phyloP scores from a whole-genome alignment of 495 filamentous ascomycete species.

The Trichocladium uniseriatum region DNA sequence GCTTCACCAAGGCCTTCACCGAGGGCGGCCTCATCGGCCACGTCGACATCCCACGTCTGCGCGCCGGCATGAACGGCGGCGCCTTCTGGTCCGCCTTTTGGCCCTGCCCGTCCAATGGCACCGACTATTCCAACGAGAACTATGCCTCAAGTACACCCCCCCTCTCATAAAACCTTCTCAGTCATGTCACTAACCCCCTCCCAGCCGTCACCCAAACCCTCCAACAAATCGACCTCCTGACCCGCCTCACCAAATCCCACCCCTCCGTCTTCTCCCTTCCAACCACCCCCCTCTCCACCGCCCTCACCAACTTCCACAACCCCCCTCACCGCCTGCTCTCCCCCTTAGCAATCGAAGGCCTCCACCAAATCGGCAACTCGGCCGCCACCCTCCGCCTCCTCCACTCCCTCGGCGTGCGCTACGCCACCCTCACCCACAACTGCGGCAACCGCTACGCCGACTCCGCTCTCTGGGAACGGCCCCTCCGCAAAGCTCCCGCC shows the following conservation, averaged over 20 bases:
- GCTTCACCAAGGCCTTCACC: slow-evolving; percentile 62
- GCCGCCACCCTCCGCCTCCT: slow-evolving; percentile 65
- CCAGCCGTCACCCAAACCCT: slow-evolving; percentile 55
- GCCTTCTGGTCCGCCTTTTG: slow-evolving; percentile 90
- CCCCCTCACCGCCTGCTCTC: slow-evolving; percentile 40
- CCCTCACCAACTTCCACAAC: slow-evolving; percentile 49
- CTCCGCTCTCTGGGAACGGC: slow-evolving; percentile 52
- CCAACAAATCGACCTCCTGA: slow-evolving; percentile 75
- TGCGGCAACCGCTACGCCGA: slow-evolving; percentile 90
- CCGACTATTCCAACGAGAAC: slow-evolving; percentile 62
- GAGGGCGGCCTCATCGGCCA: slow-evolving; percentile 58
- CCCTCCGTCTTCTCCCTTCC: slow-evolving; percentile 58
- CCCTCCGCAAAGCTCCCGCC: slow-evolving; percentile 38
- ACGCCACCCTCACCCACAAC: slow-evolving; percentile 86
- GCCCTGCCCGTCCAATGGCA: slow-evolving; percentile 60
- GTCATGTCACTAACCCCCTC: not conserved
- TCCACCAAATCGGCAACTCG: slow-evolving; percentile 92
- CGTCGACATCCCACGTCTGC: slow-evolving; percentile 65
- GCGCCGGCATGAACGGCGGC: slow-evolving; percentile 53
- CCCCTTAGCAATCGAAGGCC: slow-evolving; percentile 78
- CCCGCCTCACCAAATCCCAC: slow-evolving; percentile 57
- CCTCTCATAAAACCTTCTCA: not conserved
- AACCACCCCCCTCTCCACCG: slow-evolving; percentile 44
- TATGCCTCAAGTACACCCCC: slow-evolving; percentile 42
- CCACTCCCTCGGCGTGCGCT: slow-evolving; percentile 74